Evolutionary conservation across 306 rosid genomes (phyloP).

Genomic region (Rosa multiflora): DNA sequence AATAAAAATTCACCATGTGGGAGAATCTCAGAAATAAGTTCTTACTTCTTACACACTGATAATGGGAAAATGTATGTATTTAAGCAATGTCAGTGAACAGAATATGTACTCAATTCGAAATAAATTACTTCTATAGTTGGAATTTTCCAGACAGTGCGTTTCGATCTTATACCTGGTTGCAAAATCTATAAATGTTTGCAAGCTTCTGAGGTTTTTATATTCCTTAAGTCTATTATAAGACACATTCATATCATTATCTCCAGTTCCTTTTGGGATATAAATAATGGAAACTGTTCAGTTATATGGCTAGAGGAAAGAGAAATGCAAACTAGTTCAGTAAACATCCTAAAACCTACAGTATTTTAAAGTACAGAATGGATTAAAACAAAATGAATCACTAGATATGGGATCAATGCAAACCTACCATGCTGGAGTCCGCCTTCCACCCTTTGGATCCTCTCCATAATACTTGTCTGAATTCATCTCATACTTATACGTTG

Average conservation of each 20-base stretch:
- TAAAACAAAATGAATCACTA: neutral
- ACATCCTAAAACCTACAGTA: neutral
- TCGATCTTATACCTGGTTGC: neutral
- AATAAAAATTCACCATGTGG: neutral
- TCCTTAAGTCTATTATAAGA: neutral
- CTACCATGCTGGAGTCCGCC: slow-evolving; percentile 94
- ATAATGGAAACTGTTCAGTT: neutral
- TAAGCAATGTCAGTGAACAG: neutral
- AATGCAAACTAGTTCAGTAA: neutral
- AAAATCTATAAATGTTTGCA: neutral
- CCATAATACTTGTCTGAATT: slow-evolving; percentile 81
- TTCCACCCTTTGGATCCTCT: slow-evolving; percentile 68
- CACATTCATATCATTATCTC: neutral
- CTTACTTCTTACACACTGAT: neutral
- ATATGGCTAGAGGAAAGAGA: neutral
- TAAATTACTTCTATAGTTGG: neutral
- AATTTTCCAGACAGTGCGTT: neutral
- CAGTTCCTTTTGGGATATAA: neutral
- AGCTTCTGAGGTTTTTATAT: neutral
- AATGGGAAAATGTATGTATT: neutral
- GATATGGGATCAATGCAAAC: slow-evolving; percentile 24
- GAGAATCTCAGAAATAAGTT: neutral
- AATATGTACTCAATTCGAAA: neutral
- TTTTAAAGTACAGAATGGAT: neutral
- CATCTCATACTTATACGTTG: slow-evolving; percentile 84